These are phyloP conservation scores for Aspergillus caelatus DNA, from an alignment of 2,329 filamentous ascomycete genomes.

Conservation along the genomic window DNA sequence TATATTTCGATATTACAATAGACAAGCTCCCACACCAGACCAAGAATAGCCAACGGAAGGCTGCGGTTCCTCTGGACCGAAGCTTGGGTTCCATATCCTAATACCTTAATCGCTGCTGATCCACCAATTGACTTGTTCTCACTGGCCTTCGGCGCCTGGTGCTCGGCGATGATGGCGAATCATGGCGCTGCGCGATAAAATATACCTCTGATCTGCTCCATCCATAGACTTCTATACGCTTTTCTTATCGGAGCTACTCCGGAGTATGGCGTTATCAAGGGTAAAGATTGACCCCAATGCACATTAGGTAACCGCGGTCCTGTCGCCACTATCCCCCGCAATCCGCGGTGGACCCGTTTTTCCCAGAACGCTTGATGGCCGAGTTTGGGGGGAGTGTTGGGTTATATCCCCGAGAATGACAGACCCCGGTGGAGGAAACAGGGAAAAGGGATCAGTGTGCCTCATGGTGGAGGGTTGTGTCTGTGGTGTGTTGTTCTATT, in stretches of 20 bases:
- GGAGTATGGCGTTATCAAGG: constrained; percentile 4
- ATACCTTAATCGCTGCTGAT: constrained; percentile 1
- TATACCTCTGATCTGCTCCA: neutral
- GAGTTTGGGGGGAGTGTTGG: neutral
- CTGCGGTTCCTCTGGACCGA: constrained; percentile 1
- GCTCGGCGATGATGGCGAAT: constrained; percentile 14
- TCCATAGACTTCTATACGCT: neutral
- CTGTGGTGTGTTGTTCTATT: neutral
- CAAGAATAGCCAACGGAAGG: constrained; percentile 1
- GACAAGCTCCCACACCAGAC: neutral
- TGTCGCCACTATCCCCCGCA: constrained; percentile 10
- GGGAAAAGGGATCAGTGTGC: neutral
- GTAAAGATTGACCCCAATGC: neutral
- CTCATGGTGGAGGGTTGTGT: neutral
- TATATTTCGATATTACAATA: constrained; percentile 2
- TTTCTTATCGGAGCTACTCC: constrained; percentile 8
- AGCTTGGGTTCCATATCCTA: neutral
- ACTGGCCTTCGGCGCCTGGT: constrained; percentile 14
- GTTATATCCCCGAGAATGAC: constrained; percentile 1
- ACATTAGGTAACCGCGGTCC: constrained; percentile 5
- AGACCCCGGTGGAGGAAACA: constrained; percentile 3
- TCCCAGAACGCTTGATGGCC: constrained; percentile 5
- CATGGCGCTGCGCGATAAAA: neutral
- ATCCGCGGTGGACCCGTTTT: constrained; percentile 4
- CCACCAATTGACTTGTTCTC: neutral